Evolutionary conservation across 2,329 filamentous ascomycete species (phyloP), one percentile per base, ranked within the genome.

Genomic region (Emericellopsis cladophorae): DNA sequence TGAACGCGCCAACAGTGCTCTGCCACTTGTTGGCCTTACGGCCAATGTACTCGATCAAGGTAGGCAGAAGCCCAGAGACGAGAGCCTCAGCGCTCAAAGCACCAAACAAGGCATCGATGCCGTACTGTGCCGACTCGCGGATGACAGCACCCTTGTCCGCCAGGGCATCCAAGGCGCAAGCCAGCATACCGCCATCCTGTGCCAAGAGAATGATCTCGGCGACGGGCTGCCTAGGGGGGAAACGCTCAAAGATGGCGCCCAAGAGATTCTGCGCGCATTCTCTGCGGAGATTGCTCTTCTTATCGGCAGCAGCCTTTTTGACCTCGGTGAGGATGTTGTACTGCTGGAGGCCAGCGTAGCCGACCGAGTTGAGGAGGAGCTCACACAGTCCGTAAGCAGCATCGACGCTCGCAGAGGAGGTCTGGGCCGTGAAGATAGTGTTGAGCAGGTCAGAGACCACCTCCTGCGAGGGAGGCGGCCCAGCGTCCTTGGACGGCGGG

Each of bases 1-100:
- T 79, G 56, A 83, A 82, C 36, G 86, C 92, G 45, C 84, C 89
- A 40, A 95, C 85, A 14, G 85, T 86, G 45, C 92, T 92, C 65
- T 98, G 92, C 92, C 92, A 98, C 66, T 98, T 98, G 49, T 86
- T 89, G 14, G 87, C 84, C 55, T 77, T 79, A 65, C 87, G 93
- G 56, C 71, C 70, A 24, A 98, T 71, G 59, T 96, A 96, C 40
- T 72, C 64, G 46, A 70, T 64, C 33, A 98, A 67, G 14, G 77
- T 73, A 3, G 92, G 88, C 40, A 98, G 68, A 34, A 98, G 73
- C 16, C 84, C 89, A 47, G 78, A 75, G 40, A 94, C 82, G 54
- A 94, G 76, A 39, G 85, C 80, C 67, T 96, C 92, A 42, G 87
- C 67, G 55, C 76, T 80, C 47, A 98, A 67, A 55, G 82, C 77